A percentile compares a stretch with the other conserved stretches of the same genome.
Conservation (phyloP, 768 basidiomycete genomes). For the Psilocybe cubensis region DNA sequence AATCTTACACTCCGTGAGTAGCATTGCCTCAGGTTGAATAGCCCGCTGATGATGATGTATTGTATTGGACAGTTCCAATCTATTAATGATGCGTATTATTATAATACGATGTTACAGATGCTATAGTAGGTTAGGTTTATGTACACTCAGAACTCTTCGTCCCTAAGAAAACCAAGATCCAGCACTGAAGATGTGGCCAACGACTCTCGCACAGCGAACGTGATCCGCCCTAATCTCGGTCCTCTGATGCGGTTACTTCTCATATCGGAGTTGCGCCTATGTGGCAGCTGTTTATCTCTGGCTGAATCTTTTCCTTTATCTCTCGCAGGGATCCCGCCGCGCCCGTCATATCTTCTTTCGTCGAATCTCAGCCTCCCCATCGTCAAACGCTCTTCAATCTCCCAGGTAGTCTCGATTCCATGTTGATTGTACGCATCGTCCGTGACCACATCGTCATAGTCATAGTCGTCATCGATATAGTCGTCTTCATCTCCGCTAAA, state of each 20-base stretch:
- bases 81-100: too few species aligned
- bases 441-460: neutral
- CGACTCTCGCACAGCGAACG: constrained; percentile 17
- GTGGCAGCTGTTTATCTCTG: neutral
- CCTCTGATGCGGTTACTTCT: neutral
- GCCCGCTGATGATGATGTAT: too few species aligned
- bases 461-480: neutral
- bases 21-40: too few species aligned
- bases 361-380: neutral
- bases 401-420: neutral
- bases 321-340: neutral
- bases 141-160: constrained; percentile 14
- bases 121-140: too few species aligned
- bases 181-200: constrained; percentile 5
- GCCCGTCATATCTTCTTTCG: neutral
- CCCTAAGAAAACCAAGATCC: constrained; percentile 8
- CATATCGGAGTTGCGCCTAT: neutral
- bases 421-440: neutral
- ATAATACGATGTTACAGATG: too few species aligned
- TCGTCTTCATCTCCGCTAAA: neutral
- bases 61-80: too few species aligned
- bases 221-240: constrained; percentile 10
- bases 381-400: neutral
- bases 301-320: neutral
- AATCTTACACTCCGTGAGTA: too few species aligned